phyloP scores from a whole-genome alignment of 78 protist genomes.

The Chrysochromulina parva region DNA sequence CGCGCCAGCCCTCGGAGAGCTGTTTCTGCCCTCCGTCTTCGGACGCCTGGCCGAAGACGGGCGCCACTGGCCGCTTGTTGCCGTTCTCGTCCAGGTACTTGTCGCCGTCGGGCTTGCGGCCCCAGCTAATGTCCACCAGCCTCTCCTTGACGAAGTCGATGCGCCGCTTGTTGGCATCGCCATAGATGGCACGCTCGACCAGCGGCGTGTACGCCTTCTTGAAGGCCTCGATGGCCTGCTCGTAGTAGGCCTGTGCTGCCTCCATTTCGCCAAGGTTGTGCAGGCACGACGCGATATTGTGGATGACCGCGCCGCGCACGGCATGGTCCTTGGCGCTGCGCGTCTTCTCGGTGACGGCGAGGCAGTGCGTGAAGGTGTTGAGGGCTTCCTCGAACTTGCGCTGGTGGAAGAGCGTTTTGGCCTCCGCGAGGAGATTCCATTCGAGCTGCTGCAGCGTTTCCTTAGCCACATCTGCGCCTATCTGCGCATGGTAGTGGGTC shows the following conservation, averaged over 20 bases:
- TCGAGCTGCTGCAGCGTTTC: background rate
- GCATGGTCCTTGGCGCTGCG: background rate
- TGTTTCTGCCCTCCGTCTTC: too few species aligned
- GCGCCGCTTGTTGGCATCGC: slow-evolving; percentile 11
- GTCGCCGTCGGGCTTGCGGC: background rate
- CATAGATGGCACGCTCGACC: background rate
- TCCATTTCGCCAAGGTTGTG: background rate
- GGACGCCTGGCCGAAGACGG: too few species aligned
- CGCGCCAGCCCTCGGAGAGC: too few species aligned
- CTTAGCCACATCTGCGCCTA: background rate
- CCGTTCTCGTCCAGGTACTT: slow-evolving; percentile 19
- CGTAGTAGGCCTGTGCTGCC: background rate
- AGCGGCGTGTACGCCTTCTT: background rate
- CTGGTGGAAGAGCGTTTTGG: background rate
- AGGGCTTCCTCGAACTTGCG: background rate
- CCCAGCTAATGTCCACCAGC: background rate
- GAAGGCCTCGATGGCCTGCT: background rate
- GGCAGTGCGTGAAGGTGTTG: background rate
- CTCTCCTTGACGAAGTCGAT: slow-evolving; percentile 16
- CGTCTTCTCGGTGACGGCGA: background rate
- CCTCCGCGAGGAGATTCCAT: background rate
- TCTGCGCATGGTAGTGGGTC: background rate
- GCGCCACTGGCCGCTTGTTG: background rate
- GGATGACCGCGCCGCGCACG: background rate
- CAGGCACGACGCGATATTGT: background rate